Conservation (phyloP, 2,329 filamentous ascomycete species). For the Diaporthe citriasiana region DNA sequence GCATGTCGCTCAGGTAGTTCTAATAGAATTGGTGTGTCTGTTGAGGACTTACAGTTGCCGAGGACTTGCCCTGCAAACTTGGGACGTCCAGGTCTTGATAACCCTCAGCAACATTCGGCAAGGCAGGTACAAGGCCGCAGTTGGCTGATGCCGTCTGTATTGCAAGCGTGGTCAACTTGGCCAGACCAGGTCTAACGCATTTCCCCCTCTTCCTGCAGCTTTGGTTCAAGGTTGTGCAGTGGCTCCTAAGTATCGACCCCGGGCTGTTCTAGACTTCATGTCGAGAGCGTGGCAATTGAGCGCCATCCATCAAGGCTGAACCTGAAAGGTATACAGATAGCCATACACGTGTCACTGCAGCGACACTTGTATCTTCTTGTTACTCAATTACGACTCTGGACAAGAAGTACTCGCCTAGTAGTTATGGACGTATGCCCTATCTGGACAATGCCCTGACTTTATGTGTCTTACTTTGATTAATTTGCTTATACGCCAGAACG, state of each 20-base stretch:
- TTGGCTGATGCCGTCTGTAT: background rate
- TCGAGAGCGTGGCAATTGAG: background rate
- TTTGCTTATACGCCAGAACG: background rate
- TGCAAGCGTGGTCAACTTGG: background rate
- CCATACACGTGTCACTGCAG: background rate
- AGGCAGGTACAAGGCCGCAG: no score
- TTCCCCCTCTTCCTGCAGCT: no score
- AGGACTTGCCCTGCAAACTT: background rate
- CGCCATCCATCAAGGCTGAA: background rate
- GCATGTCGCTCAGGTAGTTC: background rate
- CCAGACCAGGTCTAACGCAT: background rate
- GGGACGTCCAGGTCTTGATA: background rate
- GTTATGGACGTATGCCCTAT: background rate
- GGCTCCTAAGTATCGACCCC: background rate
- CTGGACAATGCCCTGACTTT: background rate
- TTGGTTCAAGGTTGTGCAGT: background rate
- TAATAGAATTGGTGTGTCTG: background rate
- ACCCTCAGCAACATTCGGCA: no score
- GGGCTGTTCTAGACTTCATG: background rate
- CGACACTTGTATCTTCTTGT: background rate
- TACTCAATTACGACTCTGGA: no score
- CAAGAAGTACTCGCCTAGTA: background rate
- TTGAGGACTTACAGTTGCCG: background rate
- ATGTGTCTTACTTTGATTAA: background rate
- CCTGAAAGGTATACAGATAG: background rate